Evolutionary conservation across 768 basidiomycete species (phyloP), one percentile per base, ranked within the genome.

Genomic region (Suillus weaverae): DNA sequence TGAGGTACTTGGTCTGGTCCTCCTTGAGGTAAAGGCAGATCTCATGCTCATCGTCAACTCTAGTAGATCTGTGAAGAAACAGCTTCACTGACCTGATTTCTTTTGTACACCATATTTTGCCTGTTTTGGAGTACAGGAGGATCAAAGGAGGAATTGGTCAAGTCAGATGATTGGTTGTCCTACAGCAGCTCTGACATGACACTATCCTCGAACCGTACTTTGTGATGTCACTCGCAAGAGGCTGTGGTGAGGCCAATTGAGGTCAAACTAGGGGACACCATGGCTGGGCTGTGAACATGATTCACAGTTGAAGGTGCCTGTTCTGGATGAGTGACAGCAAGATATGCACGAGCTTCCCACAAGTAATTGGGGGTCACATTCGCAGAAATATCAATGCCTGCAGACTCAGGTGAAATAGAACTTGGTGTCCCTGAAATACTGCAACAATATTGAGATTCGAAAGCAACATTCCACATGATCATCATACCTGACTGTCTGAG

Each of bases 161-260:
- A 77, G 11, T 48, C 39, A 32, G 73, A 65, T 41, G 75, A 77
- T 38, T 67, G 72, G 3, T 71, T 66, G 14, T 73, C 76, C 75
- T 74, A 76, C 16, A 54, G 67, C 32, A 69, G 43, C 56, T 77
- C 75, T 16, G 70, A 53, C 62, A 76, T 68, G 26, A 76, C 77
- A 51, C 70, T 77, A 7, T 76, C 75, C 36, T 77, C 75, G 32
- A 76, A 76, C 20, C 76, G 71, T 20, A 76, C 75, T 62, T 76
- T 76, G 7, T 76, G 75, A 18, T 70, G 73, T 33, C 70, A 73
- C 16, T 66, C 76, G 48, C 66, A 69, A 30, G 69, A 73, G 26
- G 74, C 70, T 4, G 68, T 2, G 30, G 73, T 68, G 43, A 77
- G 69, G n/a, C 76, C 70, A 4, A 66, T 66, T 10, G 76, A 76